Evolutionary conservation across 192 early-diverging fungal genomes (phyloP), one percentile per base, ranked within the genome.

Genomic region (Coemansia sp.): DNA sequence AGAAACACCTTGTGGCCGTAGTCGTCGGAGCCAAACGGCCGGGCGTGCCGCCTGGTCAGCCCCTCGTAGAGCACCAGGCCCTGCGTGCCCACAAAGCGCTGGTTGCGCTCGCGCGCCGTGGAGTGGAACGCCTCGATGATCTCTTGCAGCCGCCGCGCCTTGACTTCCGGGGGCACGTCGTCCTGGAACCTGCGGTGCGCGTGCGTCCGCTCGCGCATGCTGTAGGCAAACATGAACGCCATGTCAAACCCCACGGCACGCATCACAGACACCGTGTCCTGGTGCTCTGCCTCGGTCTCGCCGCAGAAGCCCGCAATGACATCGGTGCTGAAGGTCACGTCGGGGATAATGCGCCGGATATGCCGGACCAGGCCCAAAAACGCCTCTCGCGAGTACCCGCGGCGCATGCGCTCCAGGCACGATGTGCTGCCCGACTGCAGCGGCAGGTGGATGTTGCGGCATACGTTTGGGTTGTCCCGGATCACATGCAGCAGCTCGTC

Each of bases 181-280:
- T 90, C 88, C 30, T 74, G 43, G 42, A 80, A 81, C 37, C 74
- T 70, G 26, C 88, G 82, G 53, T 87, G 86, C 4, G 88, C 88
- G 47, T 88, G 86, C 5, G 88, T 90, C 33, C 81, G 80, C 61
- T 88, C 86, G 39, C 88, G 81, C 78, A 86, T 87, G 54, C 85
- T 85, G 63, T 90, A 90, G 6, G 84, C 86, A 76, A 90, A 90
- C 88, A 90, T 90, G 47, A 85, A 90, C 0, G 88, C 88, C 53
- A 78, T 82, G 59, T 90, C 88, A 21, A 84, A 90, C 31, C 81
- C 80, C 1, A 90, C 86, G 6, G 70, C 52, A 26, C 81, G 58
- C 86, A 90, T 88, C 63, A 84, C 16, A 9, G 72, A 73, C 50
- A 88, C 81, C 0, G 88, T 90, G 51, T 88, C 86, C 16, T 59